These are phyloP conservation scores for Fusarium xyrophilum DNA, from an alignment of 2,329 filamentous ascomycete genomes.

Conservation along the genomic window DNA sequence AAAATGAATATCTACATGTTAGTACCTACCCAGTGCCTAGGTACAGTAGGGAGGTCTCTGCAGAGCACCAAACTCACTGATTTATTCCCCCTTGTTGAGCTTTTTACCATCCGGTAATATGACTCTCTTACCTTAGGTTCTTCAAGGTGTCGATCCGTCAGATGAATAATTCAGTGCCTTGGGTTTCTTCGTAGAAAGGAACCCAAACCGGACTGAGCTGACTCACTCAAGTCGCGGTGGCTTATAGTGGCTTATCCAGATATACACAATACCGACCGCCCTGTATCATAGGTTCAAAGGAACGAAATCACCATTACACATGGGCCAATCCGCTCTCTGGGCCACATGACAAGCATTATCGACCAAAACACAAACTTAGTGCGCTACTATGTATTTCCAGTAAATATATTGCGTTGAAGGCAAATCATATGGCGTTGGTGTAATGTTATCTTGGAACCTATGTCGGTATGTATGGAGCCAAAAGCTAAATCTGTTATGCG, in stretches of 20 bases:
- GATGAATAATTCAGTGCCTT: neutral
- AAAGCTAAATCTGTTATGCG: neutral
- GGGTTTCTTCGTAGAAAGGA: neutral
- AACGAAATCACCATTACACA: neutral
- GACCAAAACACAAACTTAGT: neutral
- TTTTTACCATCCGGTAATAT: neutral
- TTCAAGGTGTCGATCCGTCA: neutral
- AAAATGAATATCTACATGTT: neutral
- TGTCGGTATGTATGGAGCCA: neutral
- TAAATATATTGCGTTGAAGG: neutral
- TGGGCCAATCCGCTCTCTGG: neutral
- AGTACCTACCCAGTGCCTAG: neutral
- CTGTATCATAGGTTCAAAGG: neutral
- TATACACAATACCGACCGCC: neutral
- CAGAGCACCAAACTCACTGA: neutral
- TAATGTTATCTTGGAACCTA: neutral
- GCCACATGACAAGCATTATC: neutral
- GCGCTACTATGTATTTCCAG: neutral
- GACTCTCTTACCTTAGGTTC: neutral
- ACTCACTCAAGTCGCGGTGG: neutral
- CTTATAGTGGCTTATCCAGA: neutral
- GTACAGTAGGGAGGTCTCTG: neutral
- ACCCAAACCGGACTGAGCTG: neutral
- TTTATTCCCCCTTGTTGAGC: neutral
- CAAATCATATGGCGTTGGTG: neutral